Evolutionary conservation across 1,284 basidiomycete genomes (phyloP).

Genomic region (Malassezia equina): DNA sequence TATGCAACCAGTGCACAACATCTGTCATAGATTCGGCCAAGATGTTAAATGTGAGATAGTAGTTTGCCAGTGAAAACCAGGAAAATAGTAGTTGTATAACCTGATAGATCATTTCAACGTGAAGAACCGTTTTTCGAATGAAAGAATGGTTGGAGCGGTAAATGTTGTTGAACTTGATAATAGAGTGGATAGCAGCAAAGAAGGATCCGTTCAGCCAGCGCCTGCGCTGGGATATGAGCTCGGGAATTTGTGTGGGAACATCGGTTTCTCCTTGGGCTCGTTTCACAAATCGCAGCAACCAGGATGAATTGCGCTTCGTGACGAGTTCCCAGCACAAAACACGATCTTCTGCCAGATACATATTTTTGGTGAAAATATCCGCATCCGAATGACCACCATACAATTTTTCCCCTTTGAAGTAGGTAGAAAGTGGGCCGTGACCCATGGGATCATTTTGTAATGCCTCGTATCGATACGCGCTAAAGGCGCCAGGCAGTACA

Average conservation of each 20-base stretch:
- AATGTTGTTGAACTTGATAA: slow-evolving; percentile 46
- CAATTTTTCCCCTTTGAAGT: slow-evolving; percentile 91
- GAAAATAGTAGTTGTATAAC: slow-evolving; percentile 38
- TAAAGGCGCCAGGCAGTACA: slow-evolving; percentile 34
- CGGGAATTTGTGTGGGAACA: slow-evolving; percentile 76
- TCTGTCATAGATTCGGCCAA: slow-evolving; percentile 28
- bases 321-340: slow-evolving; percentile 90
- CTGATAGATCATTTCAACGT: slow-evolving; percentile 47
- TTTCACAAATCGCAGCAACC: slow-evolving; percentile 94
- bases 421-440: slow-evolving; percentile 77
- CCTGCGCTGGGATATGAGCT: slow-evolving; percentile 86
- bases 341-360: slow-evolving; percentile 56
- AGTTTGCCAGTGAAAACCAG: slow-evolving; percentile 29
- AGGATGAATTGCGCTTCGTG: slow-evolving; percentile 75
- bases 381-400: slow-evolving; percentile 66
- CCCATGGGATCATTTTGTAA: slow-evolving; percentile 78
- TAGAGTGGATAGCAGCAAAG: slow-evolving; percentile 53
- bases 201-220: slow-evolving; percentile 82
- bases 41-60: slow-evolving; percentile 37
- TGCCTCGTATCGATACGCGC: slow-evolving; percentile 65
- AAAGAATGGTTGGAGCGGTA: slow-evolving; percentile 43
- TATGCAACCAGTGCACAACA: slow-evolving; percentile 24
- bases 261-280: slow-evolving; percentile 92
- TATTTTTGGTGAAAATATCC: slow-evolving; percentile 78
- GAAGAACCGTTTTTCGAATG: slow-evolving; percentile 35